These are phyloP conservation scores for Massariosphaeria phaeospora DNA, from an alignment of 495 filamentous ascomycete species.

Conservation along the genomic window DNA sequence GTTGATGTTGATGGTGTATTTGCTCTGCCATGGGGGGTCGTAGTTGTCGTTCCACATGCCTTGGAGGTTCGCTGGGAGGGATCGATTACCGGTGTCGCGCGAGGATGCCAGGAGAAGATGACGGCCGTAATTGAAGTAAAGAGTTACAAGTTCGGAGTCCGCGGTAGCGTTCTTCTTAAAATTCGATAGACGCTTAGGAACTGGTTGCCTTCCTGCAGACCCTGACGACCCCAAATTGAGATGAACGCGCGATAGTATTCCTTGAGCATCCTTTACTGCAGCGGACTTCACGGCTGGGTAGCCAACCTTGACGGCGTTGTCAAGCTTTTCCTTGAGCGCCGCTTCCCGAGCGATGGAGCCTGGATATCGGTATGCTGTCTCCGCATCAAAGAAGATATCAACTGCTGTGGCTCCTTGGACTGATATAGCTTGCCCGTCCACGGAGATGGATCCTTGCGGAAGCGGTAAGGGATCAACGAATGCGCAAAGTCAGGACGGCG, in stretches of 20 bases:
- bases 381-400: slow-evolving; percentile 13
- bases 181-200: slow-evolving; percentile 27
- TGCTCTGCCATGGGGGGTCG: slow-evolving; percentile 50
- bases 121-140: slow-evolving; percentile 48
- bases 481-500: background rate
- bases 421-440: background rate
- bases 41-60: slow-evolving; percentile 54
- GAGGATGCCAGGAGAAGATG: slow-evolving; percentile 48
- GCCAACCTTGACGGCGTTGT: background rate
- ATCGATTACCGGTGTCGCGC: slow-evolving; percentile 33
- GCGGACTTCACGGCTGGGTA: background rate
- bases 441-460: background rate
- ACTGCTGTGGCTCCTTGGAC: slow-evolving; percentile 1
- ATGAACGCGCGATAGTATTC: background rate
- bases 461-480: background rate
- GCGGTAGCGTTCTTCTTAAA: slow-evolving; percentile 25
- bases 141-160: slow-evolving; percentile 37
- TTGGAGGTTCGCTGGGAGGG: slow-evolving; percentile 55
- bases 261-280: background rate
- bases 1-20: slow-evolving; percentile 58
- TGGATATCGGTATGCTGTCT: slow-evolving; percentile 7
- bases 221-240: slow-evolving; percentile 27
- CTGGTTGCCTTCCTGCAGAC: slow-evolving; percentile 33
- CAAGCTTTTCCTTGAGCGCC: slow-evolving; percentile 5
- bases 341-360: background rate